A percentile compares a stretch with the other conserved stretches of the same genome.
phyloP scores from a whole-genome alignment of 2,329 filamentous ascomycete genomes.

The Biscogniauxia sp. region DNA sequence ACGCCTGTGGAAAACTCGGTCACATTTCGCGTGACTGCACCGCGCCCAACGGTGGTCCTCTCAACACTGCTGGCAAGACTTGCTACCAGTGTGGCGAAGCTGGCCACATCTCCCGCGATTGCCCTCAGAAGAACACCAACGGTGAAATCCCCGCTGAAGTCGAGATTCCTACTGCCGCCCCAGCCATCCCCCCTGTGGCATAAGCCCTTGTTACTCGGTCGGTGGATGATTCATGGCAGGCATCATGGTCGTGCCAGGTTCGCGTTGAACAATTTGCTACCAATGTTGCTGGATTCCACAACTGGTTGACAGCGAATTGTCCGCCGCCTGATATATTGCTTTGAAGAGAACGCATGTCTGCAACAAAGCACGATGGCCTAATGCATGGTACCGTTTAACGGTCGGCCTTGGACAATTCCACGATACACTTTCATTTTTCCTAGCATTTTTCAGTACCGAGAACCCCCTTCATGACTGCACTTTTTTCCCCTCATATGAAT shows the following conservation, averaged over 20 bases:
- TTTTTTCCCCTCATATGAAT: neutral
- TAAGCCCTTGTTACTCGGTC: constrained; percentile 17
- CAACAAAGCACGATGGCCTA: neutral
- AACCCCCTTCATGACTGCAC: neutral
- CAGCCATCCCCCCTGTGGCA: constrained; percentile 32
- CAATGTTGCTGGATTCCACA: neutral
- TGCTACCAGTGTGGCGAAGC: constrained; percentile 97
- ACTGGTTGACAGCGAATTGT: neutral
- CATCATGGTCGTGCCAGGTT: constrained; percentile 1
- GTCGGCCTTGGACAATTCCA: neutral
- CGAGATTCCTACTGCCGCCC: constrained; percentile 26
- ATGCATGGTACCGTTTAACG: neutral
- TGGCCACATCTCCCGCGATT: constrained; percentile 94
- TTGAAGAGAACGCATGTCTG: neutral
- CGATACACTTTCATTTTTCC: neutral
- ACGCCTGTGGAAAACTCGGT: constrained; percentile 91
- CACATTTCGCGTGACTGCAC: constrained; percentile 95
- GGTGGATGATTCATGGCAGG: constrained; percentile 5
- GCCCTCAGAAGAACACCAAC: constrained; percentile 67
- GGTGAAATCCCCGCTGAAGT: constrained; percentile 43
- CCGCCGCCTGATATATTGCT: neutral
- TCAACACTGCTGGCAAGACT: constrained; percentile 96
- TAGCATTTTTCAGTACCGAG: neutral
- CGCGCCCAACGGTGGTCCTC: constrained; percentile 89
- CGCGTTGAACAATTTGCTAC: neutral